These are phyloP conservation scores for Rhynchosporium graminicola DNA, from an alignment of 2,329 filamentous ascomycete genomes.

Conservation along the genomic window DNA sequence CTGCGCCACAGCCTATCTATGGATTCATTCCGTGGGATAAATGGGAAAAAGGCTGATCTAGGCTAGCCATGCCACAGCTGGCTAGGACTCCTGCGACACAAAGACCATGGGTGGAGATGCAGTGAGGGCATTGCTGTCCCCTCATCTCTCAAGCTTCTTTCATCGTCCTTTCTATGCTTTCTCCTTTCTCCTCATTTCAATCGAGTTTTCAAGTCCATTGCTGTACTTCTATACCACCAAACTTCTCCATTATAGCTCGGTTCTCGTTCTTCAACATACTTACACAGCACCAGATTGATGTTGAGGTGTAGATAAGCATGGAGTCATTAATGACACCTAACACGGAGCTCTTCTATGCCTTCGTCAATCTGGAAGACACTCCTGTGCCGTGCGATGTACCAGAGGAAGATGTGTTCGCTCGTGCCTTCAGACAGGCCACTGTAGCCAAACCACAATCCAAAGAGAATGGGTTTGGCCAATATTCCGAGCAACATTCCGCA, in stretches of 20 bases:
- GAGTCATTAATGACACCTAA: constrained; percentile 8
- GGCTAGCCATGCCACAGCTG: background rate
- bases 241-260: background rate
- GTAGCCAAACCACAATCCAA: background rate
- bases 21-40: background rate
- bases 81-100: background rate
- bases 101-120: background rate
- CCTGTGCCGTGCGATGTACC: background rate
- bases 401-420: constrained; percentile 16
- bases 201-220: background rate
- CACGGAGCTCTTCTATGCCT: constrained; percentile 14
- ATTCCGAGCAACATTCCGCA: background rate
- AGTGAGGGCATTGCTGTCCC: background rate
- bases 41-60: background rate
- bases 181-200: background rate
- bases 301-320: constrained; percentile 1
- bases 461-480: background rate
- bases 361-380: constrained; percentile 13
- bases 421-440: constrained; percentile 9
- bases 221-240: background rate
- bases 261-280: background rate
- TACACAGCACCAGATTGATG: constrained; percentile 5
- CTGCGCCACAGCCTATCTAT: constrained; percentile 10
- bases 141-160: constrained; percentile 1
- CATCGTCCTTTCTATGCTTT: background rate